These are phyloP conservation scores for Hibiscus mutabilis DNA, from an alignment of 345 rosid genomes.

Conservation along the genomic window DNA sequence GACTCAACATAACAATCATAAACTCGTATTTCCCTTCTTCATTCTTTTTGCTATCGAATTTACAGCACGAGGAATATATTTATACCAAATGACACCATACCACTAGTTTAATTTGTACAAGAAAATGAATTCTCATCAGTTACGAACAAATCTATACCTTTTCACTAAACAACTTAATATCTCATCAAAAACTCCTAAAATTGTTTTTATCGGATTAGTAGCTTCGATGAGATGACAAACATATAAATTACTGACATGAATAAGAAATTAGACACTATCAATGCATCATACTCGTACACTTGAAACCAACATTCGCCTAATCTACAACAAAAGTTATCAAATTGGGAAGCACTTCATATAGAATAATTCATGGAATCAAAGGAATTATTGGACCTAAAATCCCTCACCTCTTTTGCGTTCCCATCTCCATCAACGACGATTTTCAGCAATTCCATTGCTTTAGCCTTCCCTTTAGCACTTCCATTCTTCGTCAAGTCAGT, in stretches of 20 bases:
- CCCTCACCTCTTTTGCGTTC: slow-evolving; percentile 10
- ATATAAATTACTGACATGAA: not conserved
- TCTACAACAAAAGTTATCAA: not conserved
- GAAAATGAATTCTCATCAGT: too few species aligned
- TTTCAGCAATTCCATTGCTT: slow-evolving; percentile 53
- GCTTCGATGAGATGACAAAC: not conserved
- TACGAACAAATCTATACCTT: too few species aligned
- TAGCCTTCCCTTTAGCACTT: slow-evolving; percentile 54
- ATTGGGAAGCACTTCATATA: not conserved
- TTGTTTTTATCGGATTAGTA: not conserved
- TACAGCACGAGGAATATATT: not conserved
- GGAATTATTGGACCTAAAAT: slow-evolving; percentile 24
- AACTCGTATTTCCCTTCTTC: not conserved
- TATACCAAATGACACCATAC: not conserved
- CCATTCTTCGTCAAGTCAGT: slow-evolving; percentile 53
- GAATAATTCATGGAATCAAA: slow-evolving; percentile 23
- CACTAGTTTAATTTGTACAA: not conserved
- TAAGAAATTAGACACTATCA: not conserved
- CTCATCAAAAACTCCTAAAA: not conserved
- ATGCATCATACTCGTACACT: not conserved
- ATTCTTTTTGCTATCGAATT: not conserved
- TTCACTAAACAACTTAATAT: not conserved
- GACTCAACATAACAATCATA: not conserved
- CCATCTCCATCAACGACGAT: slow-evolving; percentile 27
- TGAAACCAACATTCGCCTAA: not conserved